Conservation (phyloP, 768 basidiomycete species). For the Cystofilobasidium ferigula region DNA sequence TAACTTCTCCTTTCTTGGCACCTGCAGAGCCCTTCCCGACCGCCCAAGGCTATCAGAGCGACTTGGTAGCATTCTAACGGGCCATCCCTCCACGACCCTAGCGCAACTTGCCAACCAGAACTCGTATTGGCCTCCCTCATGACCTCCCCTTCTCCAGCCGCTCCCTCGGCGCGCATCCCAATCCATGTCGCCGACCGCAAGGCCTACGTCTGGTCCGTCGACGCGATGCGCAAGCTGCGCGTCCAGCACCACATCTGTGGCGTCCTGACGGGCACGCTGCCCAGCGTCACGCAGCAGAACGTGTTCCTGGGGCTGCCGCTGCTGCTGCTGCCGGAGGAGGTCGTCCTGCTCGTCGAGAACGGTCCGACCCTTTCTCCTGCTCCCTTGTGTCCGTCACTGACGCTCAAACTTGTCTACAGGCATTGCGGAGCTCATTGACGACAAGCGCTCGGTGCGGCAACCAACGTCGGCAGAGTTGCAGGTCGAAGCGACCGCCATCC, state of each 20-base stretch:
- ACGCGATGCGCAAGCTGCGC: slow-evolving; percentile 66
- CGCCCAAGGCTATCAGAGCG: no score
- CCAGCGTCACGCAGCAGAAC: slow-evolving; percentile 92
- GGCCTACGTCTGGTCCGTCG: slow-evolving; percentile 20
- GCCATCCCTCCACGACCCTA: no score
- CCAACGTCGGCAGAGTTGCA: slow-evolving; percentile 39
- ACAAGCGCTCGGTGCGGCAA: slow-evolving; percentile 49
- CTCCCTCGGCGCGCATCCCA: slow-evolving; percentile 3
- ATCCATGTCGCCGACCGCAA: slow-evolving; percentile 23
- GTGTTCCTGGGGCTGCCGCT: slow-evolving; percentile 88
- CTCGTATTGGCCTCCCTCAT: no score
- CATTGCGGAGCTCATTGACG: slow-evolving; percentile 64
- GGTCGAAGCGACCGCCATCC: slow-evolving; percentile 29
- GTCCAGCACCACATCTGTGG: slow-evolving; percentile 73
- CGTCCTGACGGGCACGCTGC: slow-evolving; percentile 75
- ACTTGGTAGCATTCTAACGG: no score
- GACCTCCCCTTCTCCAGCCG: neutral
- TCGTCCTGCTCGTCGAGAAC: slow-evolving; percentile 70
- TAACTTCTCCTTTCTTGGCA: no score
- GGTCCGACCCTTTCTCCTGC: slow-evolving; percentile 43
- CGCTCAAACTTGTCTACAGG: slow-evolving; percentile 42
- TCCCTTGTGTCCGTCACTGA: neutral
- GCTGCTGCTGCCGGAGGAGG: slow-evolving; percentile 80
- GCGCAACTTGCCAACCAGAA: no score
- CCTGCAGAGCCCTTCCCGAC: no score